Evolutionary conservation across 306 rosid genomes (phyloP).

Genomic region (Cicer yamashitae): DNA sequence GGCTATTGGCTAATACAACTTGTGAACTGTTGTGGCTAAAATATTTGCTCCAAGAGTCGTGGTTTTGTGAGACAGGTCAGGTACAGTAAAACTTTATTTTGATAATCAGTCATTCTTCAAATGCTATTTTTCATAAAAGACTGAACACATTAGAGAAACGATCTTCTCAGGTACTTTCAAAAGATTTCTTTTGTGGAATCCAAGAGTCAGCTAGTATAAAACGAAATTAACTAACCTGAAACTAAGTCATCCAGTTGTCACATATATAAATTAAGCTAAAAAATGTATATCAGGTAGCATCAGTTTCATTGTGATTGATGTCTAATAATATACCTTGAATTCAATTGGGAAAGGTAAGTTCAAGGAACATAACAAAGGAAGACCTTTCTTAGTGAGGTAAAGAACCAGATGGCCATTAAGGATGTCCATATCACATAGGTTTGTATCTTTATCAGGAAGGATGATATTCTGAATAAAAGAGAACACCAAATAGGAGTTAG

Average conservation of each 20-base stretch:
- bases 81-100: neutral
- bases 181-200: neutral
- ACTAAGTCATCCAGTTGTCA: neutral
- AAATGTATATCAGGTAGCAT: neutral
- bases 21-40: neutral
- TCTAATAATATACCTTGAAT: conserved; percentile 60
- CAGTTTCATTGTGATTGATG: neutral
- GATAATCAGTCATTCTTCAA: neutral
- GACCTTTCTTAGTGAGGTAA: conserved; percentile 68
- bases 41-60: neutral
- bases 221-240: neutral
- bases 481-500: conserved; percentile 41
- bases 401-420: conserved; percentile 86
- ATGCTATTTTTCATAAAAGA: neutral
- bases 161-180: neutral
- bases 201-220: neutral
- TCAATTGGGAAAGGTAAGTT: conserved; percentile 62
- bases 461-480: conserved; percentile 65
- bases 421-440: conserved; percentile 83
- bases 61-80: neutral
- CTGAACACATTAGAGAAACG: neutral
- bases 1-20: too few relatives aligned
- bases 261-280: neutral
- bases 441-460: conserved; percentile 67
- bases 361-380: conserved; percentile 75